A percentile compares a stretch with the other conserved stretches of the same genome.
Conservation (phyloP, 1,284 basidiomycete genomes). For the Waitea zeae region DNA sequence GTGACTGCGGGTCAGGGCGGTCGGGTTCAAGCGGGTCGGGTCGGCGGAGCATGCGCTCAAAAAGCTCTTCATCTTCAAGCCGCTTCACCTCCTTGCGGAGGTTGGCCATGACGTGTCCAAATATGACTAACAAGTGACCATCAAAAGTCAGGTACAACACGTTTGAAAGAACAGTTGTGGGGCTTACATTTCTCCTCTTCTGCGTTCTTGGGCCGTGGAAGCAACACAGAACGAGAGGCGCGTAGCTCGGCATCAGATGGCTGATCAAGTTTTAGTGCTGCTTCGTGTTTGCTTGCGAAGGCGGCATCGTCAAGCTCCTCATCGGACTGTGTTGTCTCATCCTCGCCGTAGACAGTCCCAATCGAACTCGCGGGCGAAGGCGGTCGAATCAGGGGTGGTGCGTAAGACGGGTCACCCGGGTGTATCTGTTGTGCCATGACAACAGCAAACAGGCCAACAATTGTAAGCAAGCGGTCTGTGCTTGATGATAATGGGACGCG, state of each 20-base stretch:
- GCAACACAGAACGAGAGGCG: constrained; percentile 22
- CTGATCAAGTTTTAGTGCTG: constrained; percentile 22
- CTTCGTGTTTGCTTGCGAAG: constrained; percentile 35
- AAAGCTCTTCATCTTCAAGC: constrained; percentile 48
- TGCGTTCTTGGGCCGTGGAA: constrained; percentile 10
- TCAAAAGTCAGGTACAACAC: not conserved
- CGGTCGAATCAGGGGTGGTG: constrained; percentile 43
- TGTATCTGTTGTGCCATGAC: constrained; percentile 6
- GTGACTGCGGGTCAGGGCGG: constrained; percentile 28
- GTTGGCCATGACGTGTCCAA: constrained; percentile 28
- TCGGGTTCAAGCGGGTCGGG: constrained; percentile 18
- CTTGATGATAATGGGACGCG: too few species aligned
- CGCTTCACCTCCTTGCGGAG: constrained; percentile 32
- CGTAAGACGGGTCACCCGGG: constrained; percentile 26
- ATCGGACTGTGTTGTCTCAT: constrained; percentile 42
- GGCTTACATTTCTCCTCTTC: constrained; percentile 25
- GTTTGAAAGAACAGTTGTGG: not conserved
- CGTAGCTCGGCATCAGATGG: constrained; percentile 25
- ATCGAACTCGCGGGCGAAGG: constrained; percentile 58
- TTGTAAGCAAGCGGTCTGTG: too few species aligned
- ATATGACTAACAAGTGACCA: constrained; percentile 14
- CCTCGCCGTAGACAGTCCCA: constrained; percentile 42
- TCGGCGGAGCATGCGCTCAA: constrained; percentile 39
- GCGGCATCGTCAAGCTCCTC: constrained; percentile 27
- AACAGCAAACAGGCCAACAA: not conserved